Evolutionary conservation across 305 asterid genomes (phyloP).

Genomic region (Fraxinus sp.): DNA sequence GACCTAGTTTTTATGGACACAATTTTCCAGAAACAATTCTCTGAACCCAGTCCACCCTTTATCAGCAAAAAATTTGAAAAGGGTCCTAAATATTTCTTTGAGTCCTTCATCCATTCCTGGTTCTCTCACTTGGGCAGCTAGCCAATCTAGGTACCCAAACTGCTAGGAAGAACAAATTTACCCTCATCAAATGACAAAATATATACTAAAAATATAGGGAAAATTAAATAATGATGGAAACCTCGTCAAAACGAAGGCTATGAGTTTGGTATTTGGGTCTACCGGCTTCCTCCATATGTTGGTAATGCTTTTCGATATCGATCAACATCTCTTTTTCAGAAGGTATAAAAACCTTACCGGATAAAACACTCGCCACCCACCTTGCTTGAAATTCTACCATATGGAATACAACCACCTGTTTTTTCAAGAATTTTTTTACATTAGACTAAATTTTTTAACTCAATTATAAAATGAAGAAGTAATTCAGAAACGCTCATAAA

Average conservation of each 20-base stretch:
- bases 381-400: constrained; percentile 54
- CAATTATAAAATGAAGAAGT: not conserved
- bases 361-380: constrained; percentile 56
- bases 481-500: not conserved
- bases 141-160: constrained; percentile 59
- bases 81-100: constrained; percentile 5
- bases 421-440: not conserved
- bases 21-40: not conserved
- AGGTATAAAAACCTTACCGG: constrained; percentile 46
- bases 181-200: not conserved
- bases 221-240: not conserved
- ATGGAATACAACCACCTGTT: constrained; percentile 28
- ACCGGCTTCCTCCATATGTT: constrained; percentile 42
- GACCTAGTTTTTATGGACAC: not conserved
- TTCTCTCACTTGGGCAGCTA: constrained; percentile 47
- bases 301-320: constrained; percentile 36
- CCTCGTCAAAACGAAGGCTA: constrained; percentile 25
- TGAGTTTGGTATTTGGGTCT: constrained; percentile 54
- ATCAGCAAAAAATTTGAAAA: not conserved
- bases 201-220: not conserved
- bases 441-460: not conserved
- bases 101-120: constrained; percentile 30
- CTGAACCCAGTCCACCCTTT: constrained; percentile 16
- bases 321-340: constrained; percentile 50
- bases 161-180: constrained; percentile 13